Base-by-base conservation (phyloP, 2,329 filamentous ascomycete genomes). In the Colletotrichum graminicola region DNA sequence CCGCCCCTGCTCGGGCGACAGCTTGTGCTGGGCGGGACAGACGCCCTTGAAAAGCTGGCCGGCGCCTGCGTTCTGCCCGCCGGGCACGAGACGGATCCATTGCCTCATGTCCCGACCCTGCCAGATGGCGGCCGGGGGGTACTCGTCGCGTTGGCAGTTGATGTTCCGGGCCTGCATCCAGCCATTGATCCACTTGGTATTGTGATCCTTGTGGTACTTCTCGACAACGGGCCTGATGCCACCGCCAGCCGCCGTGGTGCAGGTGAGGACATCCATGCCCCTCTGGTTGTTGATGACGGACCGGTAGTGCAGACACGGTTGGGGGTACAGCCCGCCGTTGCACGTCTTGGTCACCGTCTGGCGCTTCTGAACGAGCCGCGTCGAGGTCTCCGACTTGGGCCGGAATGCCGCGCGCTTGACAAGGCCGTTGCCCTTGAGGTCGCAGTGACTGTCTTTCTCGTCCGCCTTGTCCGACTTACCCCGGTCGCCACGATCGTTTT, bases 71-170 rank as follows among this genome's bases (percentile, higher is more conserved):
- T 75, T 75, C 23, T 75, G 62, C 5, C 2, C 10, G 8, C 26
- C 43, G 8, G 72, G 74, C 11, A 74, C 11, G 47, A 41, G 71
- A 0, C 72, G 72, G 23, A 74, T 60, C 23, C 54, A 34, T 52
- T 75, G 72, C 7, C 62, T 55, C 51, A 23, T 47, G 51, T 56
- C 51, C 6, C 69, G 65, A 3, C 65, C 69, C 39, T 68, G 65
- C 69, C 69, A 72, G 52, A 72, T 61, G 10, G 26, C 43, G 41
- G 69, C 69, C 4, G 69, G 69, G 2, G 69, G 65, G 16, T 36
- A 72, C 60, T 72, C 69, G 21, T 72, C 69, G 26, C 69, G 65
- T 49, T 72, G 47, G 34, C 69, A 72, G 29, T 36, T n/a, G 18
- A 64, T 14, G 45, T 51, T 29, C 8, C 36, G 18, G 6, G 39